Conservation (phyloP, 1,284 basidiomycete genomes). For the Uromyces viciae-fabae region DNA sequence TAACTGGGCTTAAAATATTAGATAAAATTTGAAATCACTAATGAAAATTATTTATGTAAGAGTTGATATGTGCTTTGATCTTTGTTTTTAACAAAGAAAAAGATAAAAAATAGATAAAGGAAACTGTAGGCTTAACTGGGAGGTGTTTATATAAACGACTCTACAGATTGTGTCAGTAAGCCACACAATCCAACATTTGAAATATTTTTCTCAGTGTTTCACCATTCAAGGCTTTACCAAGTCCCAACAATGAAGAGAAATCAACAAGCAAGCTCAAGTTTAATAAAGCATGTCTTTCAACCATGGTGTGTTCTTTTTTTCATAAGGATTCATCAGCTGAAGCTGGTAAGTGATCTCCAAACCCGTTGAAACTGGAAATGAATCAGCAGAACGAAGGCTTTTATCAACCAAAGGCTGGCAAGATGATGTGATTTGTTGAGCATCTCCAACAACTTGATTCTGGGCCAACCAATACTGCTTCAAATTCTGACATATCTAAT, state of each 20-base stretch:
- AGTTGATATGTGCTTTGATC: too few species aligned
- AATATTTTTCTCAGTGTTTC: slow-evolving; percentile 6
- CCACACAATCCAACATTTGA: too few species aligned
- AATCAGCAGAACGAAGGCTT: slow-evolving; percentile 38
- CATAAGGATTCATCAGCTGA: background rate
- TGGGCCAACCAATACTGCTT: too few species aligned
- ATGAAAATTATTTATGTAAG: too few species aligned
- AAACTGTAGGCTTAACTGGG: too few species aligned
- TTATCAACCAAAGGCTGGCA: slow-evolving; percentile 34
- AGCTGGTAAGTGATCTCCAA: background rate
- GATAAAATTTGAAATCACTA: too few species aligned
- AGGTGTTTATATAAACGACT: too few species aligned
- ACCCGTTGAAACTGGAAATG: slow-evolving; percentile 9
- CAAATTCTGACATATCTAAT: background rate
- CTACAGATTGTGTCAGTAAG: too few species aligned
- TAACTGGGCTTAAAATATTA: too few species aligned
- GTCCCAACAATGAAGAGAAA: background rate
- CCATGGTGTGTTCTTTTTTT: background rate
- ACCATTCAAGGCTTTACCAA: slow-evolving; percentile 10
- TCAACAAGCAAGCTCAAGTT: slow-evolving; percentile 1
- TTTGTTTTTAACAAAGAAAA: too few species aligned
- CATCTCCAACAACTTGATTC: slow-evolving; percentile 5
- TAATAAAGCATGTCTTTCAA: slow-evolving; percentile 7
- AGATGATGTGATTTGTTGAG: slow-evolving; percentile 42
- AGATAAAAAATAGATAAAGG: too few species aligned